Conservation (phyloP, 164 flowering plant genomes). For the Vitis vinifera region DNA sequence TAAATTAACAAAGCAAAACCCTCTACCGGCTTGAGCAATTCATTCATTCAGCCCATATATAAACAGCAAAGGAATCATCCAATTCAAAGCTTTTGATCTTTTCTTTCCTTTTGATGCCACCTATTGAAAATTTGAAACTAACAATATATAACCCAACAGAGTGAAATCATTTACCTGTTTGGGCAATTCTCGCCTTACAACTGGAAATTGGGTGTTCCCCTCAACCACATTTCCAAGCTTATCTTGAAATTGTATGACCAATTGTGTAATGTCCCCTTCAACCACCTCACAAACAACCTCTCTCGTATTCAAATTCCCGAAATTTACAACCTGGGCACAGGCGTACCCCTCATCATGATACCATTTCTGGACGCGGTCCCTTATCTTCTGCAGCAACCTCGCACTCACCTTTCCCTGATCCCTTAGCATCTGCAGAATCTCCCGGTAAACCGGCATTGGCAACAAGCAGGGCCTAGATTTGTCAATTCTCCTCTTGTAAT, state of each 20-base stretch:
- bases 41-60: too few species aligned
- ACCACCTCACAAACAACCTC: constrained; percentile 99
- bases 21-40: too few species aligned
- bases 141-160: neutral
- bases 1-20: too few species aligned
- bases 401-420: constrained; percentile 82
- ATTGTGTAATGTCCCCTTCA: constrained; percentile 91
- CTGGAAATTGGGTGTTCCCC: constrained; percentile 76
- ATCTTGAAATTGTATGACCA: constrained; percentile 83
- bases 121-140: too few species aligned
- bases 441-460: constrained; percentile 51
- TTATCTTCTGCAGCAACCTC: constrained; percentile 76
- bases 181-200: constrained; percentile 81
- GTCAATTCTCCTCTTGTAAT: constrained; percentile 81
- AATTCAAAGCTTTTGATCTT: too few species aligned
- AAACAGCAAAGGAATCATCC: too few species aligned
- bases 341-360: constrained; percentile 96
- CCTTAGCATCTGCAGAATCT: constrained; percentile 67
- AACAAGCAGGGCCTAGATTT: constrained; percentile 78
- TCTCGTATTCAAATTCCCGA: constrained; percentile 91
- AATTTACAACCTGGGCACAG: constrained; percentile 93
- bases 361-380: constrained; percentile 98
- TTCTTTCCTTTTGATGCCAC: too few species aligned
- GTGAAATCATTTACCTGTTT: constrained; percentile 53
- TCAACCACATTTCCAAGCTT: constrained; percentile 94